A percentile compares a stretch with the other conserved stretches of the same genome.
Evolutionary conservation across 164 flowering plant species (phyloP).

Genomic region (Warburgia ugandensis): DNA sequence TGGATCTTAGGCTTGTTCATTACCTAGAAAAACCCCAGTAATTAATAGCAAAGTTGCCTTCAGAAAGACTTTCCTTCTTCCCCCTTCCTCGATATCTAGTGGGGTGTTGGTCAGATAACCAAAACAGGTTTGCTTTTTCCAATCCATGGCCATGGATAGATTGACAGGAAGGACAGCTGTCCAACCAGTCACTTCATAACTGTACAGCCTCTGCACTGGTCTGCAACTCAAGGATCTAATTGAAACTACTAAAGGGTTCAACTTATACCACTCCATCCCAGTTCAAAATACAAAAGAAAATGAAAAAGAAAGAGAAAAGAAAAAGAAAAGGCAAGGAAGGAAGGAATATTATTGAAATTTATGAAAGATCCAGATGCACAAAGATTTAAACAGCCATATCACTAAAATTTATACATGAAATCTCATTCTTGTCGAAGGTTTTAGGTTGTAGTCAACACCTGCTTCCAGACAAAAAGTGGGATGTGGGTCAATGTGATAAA

Average conservation of each 20-base stretch:
- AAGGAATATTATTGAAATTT: not conserved
- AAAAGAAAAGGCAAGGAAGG: not conserved
- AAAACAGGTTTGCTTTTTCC: conserved; percentile 26
- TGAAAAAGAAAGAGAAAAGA: not conserved
- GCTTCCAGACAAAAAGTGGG: conserved; percentile 51
- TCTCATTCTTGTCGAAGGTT: conserved; percentile 10
- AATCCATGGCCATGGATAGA: conserved; percentile 32
- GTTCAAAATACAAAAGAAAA: conserved; percentile 4
- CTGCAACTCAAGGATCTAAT: conserved; percentile 23
- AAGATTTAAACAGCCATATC: not conserved
- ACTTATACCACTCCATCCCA: conserved; percentile 4
- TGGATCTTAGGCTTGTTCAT: not conserved
- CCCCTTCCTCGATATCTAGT: conserved; percentile 10
- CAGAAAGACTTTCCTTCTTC: conserved; percentile 5
- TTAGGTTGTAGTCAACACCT: conserved; percentile 42
- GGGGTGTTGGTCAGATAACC: conserved; percentile 11
- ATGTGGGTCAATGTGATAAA: conserved; percentile 34
- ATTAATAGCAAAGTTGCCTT: not conserved
- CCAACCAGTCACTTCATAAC: conserved; percentile 58
- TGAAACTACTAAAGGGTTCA: conserved; percentile 1
- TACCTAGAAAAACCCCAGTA: not conserved
- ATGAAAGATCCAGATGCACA: not conserved
- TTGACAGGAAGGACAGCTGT: conserved; percentile 41
- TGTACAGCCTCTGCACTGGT: conserved; percentile 33
- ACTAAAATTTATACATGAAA: conserved; percentile 1